Percentiles rank a stretch among this genome's conserved stretches.
Evolutionary conservation across 2,329 filamentous ascomycete genomes (phyloP).

Genomic region (Shiraia sp.): DNA sequence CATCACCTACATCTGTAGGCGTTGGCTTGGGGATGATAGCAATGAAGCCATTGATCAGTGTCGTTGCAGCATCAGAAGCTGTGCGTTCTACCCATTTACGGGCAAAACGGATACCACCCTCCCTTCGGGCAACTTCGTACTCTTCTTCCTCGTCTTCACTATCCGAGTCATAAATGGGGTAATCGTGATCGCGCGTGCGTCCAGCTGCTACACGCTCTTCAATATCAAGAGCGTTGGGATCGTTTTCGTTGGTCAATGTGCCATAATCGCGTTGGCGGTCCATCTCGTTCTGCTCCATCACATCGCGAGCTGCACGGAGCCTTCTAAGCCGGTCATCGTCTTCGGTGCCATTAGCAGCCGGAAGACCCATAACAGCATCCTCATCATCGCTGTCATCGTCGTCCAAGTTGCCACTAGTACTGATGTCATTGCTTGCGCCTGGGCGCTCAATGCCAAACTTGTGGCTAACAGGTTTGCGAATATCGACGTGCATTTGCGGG

Average conservation of each 20-base stretch:
- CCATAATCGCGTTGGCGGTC: conserved; percentile 54
- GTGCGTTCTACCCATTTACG: conserved; percentile 57
- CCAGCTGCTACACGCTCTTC: conserved; percentile 79
- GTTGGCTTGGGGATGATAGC: conserved; percentile 45
- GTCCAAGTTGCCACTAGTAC: conserved; percentile 76
- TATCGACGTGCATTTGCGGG: conserved; percentile 97
- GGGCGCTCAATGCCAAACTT: conserved; percentile 88
- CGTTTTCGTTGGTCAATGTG: conserved; percentile 43
- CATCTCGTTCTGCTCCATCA: conserved; percentile 55
- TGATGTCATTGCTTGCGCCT: conserved; percentile 72
- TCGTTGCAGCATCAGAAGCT: conserved; percentile 50
- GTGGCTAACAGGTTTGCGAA: conserved; percentile 86
- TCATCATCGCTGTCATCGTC: conserved; percentile 74
- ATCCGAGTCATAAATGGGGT: conserved; percentile 88
- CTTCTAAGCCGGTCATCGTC: conserved; percentile 52
- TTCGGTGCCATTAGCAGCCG: conserved; percentile 33
- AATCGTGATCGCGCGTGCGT: conserved; percentile 68
- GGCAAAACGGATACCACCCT: conserved; percentile 78
- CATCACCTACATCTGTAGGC: conserved; percentile 48
- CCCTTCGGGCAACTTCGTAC: conserved; percentile 74
- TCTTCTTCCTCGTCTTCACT: conserved; percentile 77
- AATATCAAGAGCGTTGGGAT: conserved; percentile 64
- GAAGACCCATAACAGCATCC: conserved; percentile 41
- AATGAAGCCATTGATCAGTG: conserved; percentile 28
- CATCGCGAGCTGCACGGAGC: conserved; percentile 56